Evolutionary conservation across 106 monocot species (phyloP).

Genomic region (Dioscorea zingiberensis): DNA sequence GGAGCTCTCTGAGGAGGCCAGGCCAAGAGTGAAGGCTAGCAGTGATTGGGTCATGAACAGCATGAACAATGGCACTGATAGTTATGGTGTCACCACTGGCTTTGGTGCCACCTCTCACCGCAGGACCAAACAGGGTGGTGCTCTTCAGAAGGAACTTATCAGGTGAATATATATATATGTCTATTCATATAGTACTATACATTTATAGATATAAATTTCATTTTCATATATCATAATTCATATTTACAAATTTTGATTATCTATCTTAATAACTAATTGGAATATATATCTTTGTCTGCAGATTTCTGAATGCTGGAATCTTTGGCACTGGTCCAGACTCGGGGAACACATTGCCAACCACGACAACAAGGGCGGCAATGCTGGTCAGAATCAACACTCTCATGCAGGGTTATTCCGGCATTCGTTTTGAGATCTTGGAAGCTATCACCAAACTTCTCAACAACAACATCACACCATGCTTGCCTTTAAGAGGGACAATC

Average conservation of each 20-base stretch:
- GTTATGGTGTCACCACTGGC: conserved; percentile 81
- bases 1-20: conserved; percentile 9
- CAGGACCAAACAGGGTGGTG: conserved; percentile 62
- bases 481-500: conserved; percentile 64
- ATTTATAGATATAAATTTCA: no score
- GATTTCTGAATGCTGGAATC: conserved; percentile 68
- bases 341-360: conserved; percentile 16
- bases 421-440: conserved; percentile 69
- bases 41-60: conserved; percentile 20
- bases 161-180: conserved; percentile 21
- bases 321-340: conserved; percentile 20
- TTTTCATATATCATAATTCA: no score
- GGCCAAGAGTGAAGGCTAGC: conserved; percentile 9
- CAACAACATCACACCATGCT: conserved; percentile 52
- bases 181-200: neutral
- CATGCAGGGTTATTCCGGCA: conserved; percentile 73
- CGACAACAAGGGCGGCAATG: conserved; percentile 59
- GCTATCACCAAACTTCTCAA: conserved; percentile 57
- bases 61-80: conserved; percentile 53
- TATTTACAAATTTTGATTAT: no score
- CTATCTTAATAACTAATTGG: conserved; percentile 25
- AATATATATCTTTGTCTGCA: conserved; percentile 10
- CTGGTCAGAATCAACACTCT: conserved; percentile 65
- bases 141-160: conserved; percentile 66
- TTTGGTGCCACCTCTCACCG: conserved; percentile 67